These are phyloP conservation scores for Ceratonia siliqua DNA, from an alignment of 306 rosid genomes.

Conservation along the genomic window DNA sequence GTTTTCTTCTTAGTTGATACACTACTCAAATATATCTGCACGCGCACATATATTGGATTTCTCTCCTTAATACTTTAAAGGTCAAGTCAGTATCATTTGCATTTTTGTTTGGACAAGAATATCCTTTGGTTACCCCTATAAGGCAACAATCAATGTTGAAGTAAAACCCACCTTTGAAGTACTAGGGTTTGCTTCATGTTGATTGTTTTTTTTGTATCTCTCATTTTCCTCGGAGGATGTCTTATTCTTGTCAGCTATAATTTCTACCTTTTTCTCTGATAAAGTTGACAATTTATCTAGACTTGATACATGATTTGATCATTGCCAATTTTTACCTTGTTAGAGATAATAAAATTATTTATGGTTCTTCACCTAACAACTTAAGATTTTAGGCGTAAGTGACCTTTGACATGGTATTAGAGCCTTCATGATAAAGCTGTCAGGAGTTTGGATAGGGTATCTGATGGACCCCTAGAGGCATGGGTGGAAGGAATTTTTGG, in stretches of 20 bases:
- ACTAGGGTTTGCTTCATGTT: neutral
- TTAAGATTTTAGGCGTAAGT: too few relatives aligned
- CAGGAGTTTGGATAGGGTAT: too few relatives aligned
- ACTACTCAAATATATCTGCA: neutral
- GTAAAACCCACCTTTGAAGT: neutral
- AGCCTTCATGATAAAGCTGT: too few relatives aligned
- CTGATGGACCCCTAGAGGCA: too few relatives aligned
- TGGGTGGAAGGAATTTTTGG: too few relatives aligned
- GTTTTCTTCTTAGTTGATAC: too few relatives aligned
- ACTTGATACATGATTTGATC: neutral
- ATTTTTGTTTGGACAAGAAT: conserved; percentile 11
- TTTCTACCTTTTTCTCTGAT: neutral
- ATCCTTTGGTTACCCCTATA: neutral
- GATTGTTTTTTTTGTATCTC: neutral
- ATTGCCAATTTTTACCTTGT: neutral
- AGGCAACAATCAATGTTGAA: conserved; percentile 4
- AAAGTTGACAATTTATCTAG: conserved; percentile 2
- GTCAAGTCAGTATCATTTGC: conserved; percentile 9
- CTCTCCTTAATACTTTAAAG: neutral
- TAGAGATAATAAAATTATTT: too few relatives aligned
- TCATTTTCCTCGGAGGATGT: neutral
- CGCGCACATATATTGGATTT: neutral
- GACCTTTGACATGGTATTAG: too few relatives aligned
- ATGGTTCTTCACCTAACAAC: too few relatives aligned
- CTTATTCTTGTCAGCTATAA: neutral